Evolutionary conservation across 352 stramenopile genomes (phyloP).

Genomic region (Phytopythium chamaehyphon): DNA sequence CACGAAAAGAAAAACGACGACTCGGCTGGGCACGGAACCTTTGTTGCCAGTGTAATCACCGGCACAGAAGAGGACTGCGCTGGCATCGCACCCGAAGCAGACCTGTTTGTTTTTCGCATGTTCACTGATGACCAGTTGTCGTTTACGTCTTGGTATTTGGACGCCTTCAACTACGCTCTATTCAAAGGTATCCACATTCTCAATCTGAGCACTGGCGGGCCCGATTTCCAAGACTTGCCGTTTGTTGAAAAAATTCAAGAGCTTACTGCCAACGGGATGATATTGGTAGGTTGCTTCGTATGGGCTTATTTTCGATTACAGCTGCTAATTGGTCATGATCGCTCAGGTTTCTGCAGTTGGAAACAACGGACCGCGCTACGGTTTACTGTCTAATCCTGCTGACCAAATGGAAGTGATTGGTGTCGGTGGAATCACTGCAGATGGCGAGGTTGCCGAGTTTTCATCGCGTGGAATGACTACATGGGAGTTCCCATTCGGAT

Average conservation of each 20-base stretch:
- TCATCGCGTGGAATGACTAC: constrained; percentile 84
- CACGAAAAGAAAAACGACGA: constrained; percentile 77
- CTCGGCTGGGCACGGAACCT: constrained; percentile 77
- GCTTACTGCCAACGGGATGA: constrained; percentile 68
- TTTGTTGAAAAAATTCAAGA: constrained; percentile 90
- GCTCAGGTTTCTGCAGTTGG: constrained; percentile 72
- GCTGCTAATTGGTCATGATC: constrained; percentile 2
- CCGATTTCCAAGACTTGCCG: constrained; percentile 80
- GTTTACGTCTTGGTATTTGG: constrained; percentile 89
- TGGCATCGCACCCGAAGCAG: constrained; percentile 70
- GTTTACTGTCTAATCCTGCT: constrained; percentile 79
- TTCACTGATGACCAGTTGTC: constrained; percentile 85
- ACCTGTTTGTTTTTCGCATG: constrained; percentile 81
- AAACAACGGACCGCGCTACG: constrained; percentile 83
- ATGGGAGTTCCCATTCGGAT: constrained; percentile 78
- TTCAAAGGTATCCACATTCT: constrained; percentile 72
- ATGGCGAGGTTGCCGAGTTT: constrained; percentile 64
- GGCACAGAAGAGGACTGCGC: constrained; percentile 56
- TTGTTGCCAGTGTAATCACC: constrained; percentile 74
- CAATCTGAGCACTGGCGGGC: constrained; percentile 85
- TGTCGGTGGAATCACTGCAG: constrained; percentile 62
- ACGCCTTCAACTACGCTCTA: constrained; percentile 88
- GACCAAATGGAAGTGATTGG: constrained; percentile 85
- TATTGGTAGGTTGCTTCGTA: constrained; percentile 38
- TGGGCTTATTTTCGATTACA: neutral